Base-by-base conservation (phyloP, 1,284 basidiomycete genomes). In the Cystobasidium slooffiae region DNA sequence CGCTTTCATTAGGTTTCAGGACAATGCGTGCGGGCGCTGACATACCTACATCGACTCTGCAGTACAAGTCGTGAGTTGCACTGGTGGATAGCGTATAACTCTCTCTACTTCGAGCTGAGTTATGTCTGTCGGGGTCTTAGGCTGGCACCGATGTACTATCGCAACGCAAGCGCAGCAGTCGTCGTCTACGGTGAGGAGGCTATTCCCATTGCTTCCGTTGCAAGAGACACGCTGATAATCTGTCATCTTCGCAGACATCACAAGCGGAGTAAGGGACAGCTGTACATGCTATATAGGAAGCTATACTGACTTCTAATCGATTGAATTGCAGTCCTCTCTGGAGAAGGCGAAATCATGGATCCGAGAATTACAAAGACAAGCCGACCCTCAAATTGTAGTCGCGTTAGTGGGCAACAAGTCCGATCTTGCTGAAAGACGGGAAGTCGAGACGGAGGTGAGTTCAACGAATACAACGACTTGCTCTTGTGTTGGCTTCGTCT, bases 271-370 rank as follows among this genome's bases (percentile, higher is more conserved):
- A 47, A n/a, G 41, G 6, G 16, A 22, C 37, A 22, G 67, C 20
- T 47, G 44, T 44, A 55, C 46, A 7, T 16, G 14, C n/a, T 24
- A 8, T 51, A 31, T 22, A 61, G 20, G 41, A n/a, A 24, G 18
- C n/a, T 12, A 3, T 20, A 41, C 44, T 12, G 20, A 22, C 31
- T 39, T 58, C 37, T 20, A 24, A 55, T 63, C 44, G 8, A n/a
- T n/a, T 47, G 53, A 41, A 16, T 14, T 14, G 44, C 76, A 85
- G 84, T 81, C 83, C 6, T 87, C 95, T 8, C 88, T 98, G 75
- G 94, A 97, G 85, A 97, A 97, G 84, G 95, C 95, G 58, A 92
- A 92, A 80, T 90, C 91, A 78, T 98, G 95, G 95, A 96, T 98
- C 79, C 88, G 92, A 75, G 95, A 97, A 83, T 88, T 98, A 10